Conservation (phyloP, 1,139 yeast species). For the Entelexis sorbosivorans region DNA sequence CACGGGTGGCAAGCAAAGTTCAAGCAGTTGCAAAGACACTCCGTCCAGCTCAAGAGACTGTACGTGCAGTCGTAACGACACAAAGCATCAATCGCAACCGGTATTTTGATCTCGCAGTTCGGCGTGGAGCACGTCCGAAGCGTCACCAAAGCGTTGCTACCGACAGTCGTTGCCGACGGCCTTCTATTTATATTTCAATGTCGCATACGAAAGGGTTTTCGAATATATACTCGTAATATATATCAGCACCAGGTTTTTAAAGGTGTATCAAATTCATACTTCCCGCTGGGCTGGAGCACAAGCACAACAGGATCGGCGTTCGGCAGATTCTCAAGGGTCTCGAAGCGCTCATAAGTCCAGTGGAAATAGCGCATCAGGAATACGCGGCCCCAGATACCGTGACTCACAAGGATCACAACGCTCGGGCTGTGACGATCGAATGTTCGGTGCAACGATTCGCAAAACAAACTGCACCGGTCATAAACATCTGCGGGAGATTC, state of each 20-base stretch:
- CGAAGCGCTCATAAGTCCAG: slow-evolving; percentile 86
- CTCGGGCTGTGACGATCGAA: slow-evolving; percentile 56
- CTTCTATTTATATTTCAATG: not conserved
- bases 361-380: slow-evolving; percentile 85
- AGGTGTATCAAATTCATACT: slow-evolving; percentile 27
- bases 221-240: not conserved
- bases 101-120: not conserved
- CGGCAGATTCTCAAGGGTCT: slow-evolving; percentile 65
- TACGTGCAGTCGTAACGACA: not conserved
- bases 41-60: not conserved
- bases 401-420: slow-evolving; percentile 73
- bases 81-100: not conserved
- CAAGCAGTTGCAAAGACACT: not conserved
- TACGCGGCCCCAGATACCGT: slow-evolving; percentile 89
- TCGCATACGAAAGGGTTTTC: not conserved
- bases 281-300: slow-evolving; percentile 41
- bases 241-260: slow-evolving; percentile 10
- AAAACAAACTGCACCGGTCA: slow-evolving; percentile 80
- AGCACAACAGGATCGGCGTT: slow-evolving; percentile 73
- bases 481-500: slow-evolving; percentile 94
- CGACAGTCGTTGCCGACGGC: not conserved
- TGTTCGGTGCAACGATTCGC: slow-evolving; percentile 73
- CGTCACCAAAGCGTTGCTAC: not conserved
- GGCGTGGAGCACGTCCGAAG: not conserved
- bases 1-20: too few species aligned